Evolutionary conservation across 2,329 filamentous ascomycete genomes (phyloP), one percentile per base, ranked within the genome.

Genomic region (Aspergillus sp.): DNA sequence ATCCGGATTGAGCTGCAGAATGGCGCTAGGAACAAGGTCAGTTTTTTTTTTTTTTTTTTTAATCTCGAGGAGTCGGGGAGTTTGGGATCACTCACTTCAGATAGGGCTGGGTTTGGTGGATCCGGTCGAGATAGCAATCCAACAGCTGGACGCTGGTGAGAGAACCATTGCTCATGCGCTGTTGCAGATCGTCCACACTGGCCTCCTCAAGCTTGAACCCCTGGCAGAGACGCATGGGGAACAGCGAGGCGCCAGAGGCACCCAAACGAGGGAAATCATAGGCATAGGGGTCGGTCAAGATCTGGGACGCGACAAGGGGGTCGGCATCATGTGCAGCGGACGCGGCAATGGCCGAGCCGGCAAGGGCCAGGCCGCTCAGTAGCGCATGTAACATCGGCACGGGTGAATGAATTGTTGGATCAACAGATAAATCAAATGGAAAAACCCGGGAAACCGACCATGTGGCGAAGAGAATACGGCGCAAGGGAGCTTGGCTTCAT

Each of bases 1-100:
- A 64, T 90, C 87, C 0, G 87, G 86, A 65, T 90, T 90, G 35
- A 84, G 60, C 61, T 90, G 81, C 44, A 89, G 72, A 22, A 89
- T 62, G 10, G 69, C 65, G 45, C 70, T 72, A 30, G 42, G 13
- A 7, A 8, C 3, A 6, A 20, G 19, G 11, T 43, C 20, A 17
- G 33, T 55, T 36, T 52, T 50, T 19, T 38, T n/a, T n/a, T n/a
- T n/a, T n/a, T n/a, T n/a, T n/a, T n/a, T n/a, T n/a, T n/a, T n/a
- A n/a, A 22, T 22, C 41, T 8, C 10, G 32, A 47, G 13, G 3
- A 13, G 42, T 19, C 9, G 30, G 13, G 14, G 19, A 11, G 3
- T 41, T 2, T 4, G 0, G 36, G 10, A 35, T 10, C 13, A 51
- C 58, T 49, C 65, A 86, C 82, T 83, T 84, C 66, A 86, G 76